Base-by-base conservation (phyloP, 768 basidiomycete species). In the Chalciporus chontae region DNA sequence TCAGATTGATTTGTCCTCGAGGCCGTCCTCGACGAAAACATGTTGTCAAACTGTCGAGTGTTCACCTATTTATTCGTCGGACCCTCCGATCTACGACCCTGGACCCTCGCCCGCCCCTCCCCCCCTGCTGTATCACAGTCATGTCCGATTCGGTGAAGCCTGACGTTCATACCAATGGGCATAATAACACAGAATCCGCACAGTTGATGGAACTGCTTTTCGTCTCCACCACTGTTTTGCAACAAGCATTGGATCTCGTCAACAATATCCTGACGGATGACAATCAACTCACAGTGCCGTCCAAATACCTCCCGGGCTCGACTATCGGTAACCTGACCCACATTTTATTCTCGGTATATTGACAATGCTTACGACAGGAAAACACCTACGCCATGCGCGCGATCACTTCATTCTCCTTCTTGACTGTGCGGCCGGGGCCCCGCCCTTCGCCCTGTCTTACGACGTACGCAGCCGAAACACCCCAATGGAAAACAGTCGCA, bases 311-410 rank as follows among this genome's bases (percentile, higher is more conserved):
- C 45, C 87, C 89, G n/a, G 90, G 90, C 14, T 90, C 89, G 9
- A 91, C 90, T 5, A 93, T 93, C 50, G 90, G 90, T 89, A 66
- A 50, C 65, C 58, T 47, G 5, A 37, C 15, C 43, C 47, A 13
- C 24, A 38, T 18, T 17, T 14, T 31, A 38, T 21, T 41, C 47
- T 24, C 17, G 8, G 29, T 31, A 47, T 46, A 27, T 45, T 31
- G 44, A 43, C 34, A 36, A 46, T 26, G 26, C 19, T n/a, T 32
- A 15, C 48, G 24, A 48, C 54, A 91, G 90, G 90, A 43, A 93
- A 93, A 70, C 90, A 93, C 63, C 64, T 93, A 38, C 82, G 90
- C 34, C 90, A 93, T 73, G 88, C 87, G 19, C 76, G 85, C 48
- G 90, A 92, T 60, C 91, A 93, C 61, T 93, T 88, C 62, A 72